A percentile compares a stretch with the other conserved stretches of the same genome.
Evolutionary conservation across 352 stramenopile species (phyloP).

Genomic region (Aphanomyces cochlioides): DNA sequence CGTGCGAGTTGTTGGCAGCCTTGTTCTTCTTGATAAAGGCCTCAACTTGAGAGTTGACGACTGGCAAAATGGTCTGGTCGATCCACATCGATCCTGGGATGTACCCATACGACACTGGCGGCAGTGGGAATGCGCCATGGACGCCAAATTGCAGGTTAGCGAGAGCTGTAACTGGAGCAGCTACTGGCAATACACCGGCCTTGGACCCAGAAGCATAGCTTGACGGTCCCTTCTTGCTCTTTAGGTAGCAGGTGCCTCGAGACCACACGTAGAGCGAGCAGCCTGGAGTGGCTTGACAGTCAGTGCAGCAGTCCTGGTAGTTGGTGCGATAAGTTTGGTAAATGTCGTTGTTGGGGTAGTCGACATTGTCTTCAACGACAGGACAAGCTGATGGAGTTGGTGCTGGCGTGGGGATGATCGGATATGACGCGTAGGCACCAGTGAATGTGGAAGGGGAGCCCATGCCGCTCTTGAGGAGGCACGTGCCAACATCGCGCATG

Average conservation of each 20-base stretch:
- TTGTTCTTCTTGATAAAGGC: neutral
- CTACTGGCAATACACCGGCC: neutral
- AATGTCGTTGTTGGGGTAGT: constrained; percentile 28
- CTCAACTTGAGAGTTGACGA: neutral
- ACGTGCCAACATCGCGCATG: constrained; percentile 6
- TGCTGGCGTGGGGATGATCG: neutral
- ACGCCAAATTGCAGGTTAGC: constrained; percentile 5
- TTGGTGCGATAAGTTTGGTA: neutral
- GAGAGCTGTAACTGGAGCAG: neutral
- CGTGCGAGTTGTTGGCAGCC: neutral
- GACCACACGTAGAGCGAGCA: constrained; percentile 26
- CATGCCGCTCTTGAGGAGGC: constrained; percentile 20
- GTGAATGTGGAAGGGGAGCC: constrained; percentile 1
- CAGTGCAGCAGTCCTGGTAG: constrained; percentile 20
- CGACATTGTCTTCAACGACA: constrained; percentile 28
- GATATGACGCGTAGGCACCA: constrained; percentile 3
- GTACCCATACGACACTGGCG: constrained; percentile 12
- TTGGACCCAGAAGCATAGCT: neutral
- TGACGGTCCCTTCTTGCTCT: constrained; percentile 23
- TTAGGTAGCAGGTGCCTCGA: constrained; percentile 8
- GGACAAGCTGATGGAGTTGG: constrained; percentile 13
- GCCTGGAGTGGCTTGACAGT: neutral
- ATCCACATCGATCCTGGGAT: constrained; percentile 3
- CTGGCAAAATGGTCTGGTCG: neutral
- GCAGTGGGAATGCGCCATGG: neutral